Evolutionary conservation across 1,284 basidiomycete genomes (phyloP), one percentile per base, ranked within the genome.

Genomic region (Coniferiporia weirii): DNA sequence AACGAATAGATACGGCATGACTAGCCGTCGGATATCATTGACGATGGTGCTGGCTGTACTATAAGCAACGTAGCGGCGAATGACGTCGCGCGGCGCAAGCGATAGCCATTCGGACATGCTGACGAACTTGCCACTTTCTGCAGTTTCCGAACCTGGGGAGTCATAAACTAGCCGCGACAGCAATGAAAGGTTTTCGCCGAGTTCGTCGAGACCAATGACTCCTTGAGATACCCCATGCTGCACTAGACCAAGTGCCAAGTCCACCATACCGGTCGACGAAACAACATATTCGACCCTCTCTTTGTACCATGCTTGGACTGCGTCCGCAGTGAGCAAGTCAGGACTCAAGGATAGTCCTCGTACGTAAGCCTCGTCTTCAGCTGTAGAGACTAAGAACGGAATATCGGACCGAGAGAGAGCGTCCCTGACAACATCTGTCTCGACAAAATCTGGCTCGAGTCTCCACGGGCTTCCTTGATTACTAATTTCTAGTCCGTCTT

Each of bases 1-100:
- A 19, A 96, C 92, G 65, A 89, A 95, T 0, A 97, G 81, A 69
- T 95, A 98, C 1, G 95, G 95, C 72, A 94, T 79, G 57, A 94
- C 90, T 32, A 96, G 84, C 34, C 79, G 79, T 22, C 80, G 76
- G 54, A 97, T 87, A 65, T 94, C 87, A 50, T 72, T 71, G 1
- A 85, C 80, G n/a, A 97, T 67, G 13, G 79, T 82, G 2, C 78
- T 75, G 3, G 87, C 77, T 0, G 82, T 83, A 7, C 93, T 88
- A 68, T 85, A 74, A 4, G 80, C 73, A 7, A 96, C 80, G 70
- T 95, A 96, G 22, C 88, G 88, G 13, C 73, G 73, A 59, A 97
- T 76, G 36, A 92, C 79, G 12, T 82, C 77, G 2, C 78, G 71
- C 7, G 90, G 82, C 6, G 79, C 73, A 75, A 94, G 82, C 1